These are phyloP conservation scores for Saxophila tyrrhenica DNA, from an alignment of 495 filamentous ascomycete species.

Conservation along the genomic window DNA sequence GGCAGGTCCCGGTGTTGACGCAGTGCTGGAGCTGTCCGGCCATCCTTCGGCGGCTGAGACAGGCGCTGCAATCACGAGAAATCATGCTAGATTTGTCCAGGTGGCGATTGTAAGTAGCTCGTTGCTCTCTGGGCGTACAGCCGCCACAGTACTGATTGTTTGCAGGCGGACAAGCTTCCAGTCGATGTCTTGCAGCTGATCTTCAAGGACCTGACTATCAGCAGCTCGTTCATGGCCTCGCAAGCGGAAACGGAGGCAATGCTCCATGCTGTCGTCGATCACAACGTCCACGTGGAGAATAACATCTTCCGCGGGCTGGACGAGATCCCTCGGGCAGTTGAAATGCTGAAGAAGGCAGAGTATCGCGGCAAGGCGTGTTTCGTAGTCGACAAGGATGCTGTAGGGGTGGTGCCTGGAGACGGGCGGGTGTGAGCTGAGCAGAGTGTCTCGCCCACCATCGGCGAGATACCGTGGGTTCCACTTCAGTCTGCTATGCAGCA, in stretches of 20 bases:
- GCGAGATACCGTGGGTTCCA: no score
- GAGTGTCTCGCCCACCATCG: no score
- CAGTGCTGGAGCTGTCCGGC: constrained; percentile 38
- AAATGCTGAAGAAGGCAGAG: constrained; percentile 39
- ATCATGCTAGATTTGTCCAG: constrained; percentile 45
- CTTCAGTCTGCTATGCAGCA: no score
- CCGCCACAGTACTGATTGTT: background rate
- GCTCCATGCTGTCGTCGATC: constrained; percentile 39
- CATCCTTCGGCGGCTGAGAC: constrained; percentile 34
- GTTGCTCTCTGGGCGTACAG: background rate
- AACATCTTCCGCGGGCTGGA: constrained; percentile 43
- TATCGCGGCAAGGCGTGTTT: constrained; percentile 43
- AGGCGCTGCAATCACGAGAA: constrained; percentile 40
- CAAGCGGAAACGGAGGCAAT: constrained; percentile 38
- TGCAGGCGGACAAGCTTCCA: constrained; percentile 36
- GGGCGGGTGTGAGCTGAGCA: background rate
- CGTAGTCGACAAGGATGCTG: constrained; percentile 32
- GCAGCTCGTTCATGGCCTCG: constrained; percentile 38
- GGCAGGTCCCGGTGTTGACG: constrained; percentile 39
- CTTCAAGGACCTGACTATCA: constrained; percentile 43
- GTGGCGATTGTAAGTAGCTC: constrained; percentile 28
- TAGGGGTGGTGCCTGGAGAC: background rate
- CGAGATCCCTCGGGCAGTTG: constrained; percentile 38
- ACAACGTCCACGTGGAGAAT: constrained; percentile 40
- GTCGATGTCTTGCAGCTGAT: constrained; percentile 44